phyloP scores from a whole-genome alignment of 1,284 basidiomycete genomes.

The Moesziomyces parantarcticus region DNA sequence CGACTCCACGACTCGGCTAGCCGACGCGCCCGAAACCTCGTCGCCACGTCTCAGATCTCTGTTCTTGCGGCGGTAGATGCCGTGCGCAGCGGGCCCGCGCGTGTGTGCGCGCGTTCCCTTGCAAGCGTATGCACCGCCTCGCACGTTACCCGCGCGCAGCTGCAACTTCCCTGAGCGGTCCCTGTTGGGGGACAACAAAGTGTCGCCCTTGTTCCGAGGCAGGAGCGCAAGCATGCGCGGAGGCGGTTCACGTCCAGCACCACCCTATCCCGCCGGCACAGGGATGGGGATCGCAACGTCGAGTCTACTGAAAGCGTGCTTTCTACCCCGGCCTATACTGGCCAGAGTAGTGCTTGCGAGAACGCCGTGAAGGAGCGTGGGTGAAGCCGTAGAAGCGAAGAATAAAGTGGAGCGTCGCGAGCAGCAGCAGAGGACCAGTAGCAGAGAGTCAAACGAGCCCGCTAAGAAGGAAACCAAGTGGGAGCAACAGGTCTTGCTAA shows the following conservation, averaged over 20 bases:
- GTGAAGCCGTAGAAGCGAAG: neutral
- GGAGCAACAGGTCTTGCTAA: slow-evolving; percentile 51
- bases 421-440: slow-evolving; percentile 16
- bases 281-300: too few relatives aligned
- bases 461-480: slow-evolving; percentile 16
- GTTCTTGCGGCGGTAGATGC: slow-evolving; percentile 20
- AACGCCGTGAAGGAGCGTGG: neutral
- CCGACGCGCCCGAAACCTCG: slow-evolving; percentile 5
- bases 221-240: neutral
- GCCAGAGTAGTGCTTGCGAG: too few relatives aligned
- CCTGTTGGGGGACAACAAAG: neutral
- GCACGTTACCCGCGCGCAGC: slow-evolving; percentile 5
- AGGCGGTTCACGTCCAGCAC: slow-evolving; percentile 20
- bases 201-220: slow-evolving; percentile 29
- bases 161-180: neutral
- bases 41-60: slow-evolving; percentile 47
- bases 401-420: slow-evolving; percentile 1
- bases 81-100: slow-evolving; percentile 36
- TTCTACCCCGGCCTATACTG: too few relatives aligned
- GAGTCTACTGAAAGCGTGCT: too few relatives aligned
- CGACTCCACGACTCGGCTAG: too few relatives aligned
- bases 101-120: slow-evolving; percentile 22
- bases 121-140: slow-evolving; percentile 23
- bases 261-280: too few relatives aligned
- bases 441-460: slow-evolving; percentile 8